phyloP scores from a whole-genome alignment of 2,329 filamentous ascomycete species.

The Colletotrichum lupini region DNA sequence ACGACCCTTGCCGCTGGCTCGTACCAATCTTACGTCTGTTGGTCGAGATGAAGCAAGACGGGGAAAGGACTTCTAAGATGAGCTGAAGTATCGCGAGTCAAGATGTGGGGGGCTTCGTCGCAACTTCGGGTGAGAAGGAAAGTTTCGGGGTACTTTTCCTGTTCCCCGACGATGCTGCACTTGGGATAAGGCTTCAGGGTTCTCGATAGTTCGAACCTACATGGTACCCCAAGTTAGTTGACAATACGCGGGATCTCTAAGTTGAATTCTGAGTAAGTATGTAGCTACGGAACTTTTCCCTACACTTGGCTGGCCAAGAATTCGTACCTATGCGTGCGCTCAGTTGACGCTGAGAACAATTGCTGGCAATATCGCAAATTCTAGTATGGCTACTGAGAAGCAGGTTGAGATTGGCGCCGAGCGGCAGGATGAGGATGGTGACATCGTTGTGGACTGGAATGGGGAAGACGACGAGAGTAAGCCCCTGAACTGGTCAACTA shows the following conservation, averaged over 20 bases:
- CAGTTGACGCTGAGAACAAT: no score
- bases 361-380: neutral
- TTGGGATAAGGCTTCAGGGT: neutral
- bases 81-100: neutral
- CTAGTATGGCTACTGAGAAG: neutral
- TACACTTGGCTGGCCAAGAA: neutral
- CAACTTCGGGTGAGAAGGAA: neutral
- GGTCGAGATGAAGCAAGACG: neutral
- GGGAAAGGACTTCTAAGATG: neutral
- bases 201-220: neutral
- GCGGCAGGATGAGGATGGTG: neutral
- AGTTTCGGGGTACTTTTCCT: neutral
- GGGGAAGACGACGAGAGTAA: conserved; percentile 66
- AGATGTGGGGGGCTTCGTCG: neutral
- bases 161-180: neutral
- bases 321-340: neutral
- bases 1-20: neutral
- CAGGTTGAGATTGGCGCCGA: neutral
- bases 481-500: conserved; percentile 67
- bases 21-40: neutral
- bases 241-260: neutral
- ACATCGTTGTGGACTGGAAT: conserved; percentile 65
- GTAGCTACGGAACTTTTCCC: neutral
- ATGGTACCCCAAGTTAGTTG: neutral
- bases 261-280: neutral